phyloP scores from a whole-genome alignment of 305 asterid genomes.

The Fraxinus latifolia region DNA sequence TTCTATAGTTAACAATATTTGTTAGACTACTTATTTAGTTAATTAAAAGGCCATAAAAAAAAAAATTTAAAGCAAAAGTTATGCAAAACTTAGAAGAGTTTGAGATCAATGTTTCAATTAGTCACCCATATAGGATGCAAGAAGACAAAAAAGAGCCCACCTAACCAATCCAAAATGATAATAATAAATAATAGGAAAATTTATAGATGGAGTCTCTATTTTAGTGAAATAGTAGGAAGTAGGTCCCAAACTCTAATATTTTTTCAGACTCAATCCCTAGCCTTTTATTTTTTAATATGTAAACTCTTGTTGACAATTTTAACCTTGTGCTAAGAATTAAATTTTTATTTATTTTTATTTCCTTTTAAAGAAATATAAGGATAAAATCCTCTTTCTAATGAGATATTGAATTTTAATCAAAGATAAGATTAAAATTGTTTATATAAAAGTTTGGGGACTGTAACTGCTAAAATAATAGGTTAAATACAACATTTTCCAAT shows the following conservation, averaged over 20 bases:
- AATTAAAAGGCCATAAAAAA: not conserved
- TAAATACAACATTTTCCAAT: not conserved
- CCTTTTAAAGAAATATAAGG: not conserved
- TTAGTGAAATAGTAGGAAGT: not conserved
- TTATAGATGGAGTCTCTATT: not conserved
- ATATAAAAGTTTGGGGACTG: not conserved
- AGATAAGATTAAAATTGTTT: not conserved
- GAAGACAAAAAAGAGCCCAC: slow-evolving; percentile 22
- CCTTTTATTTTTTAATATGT: not conserved
- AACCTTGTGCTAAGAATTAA: not conserved
- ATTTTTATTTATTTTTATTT: not conserved
- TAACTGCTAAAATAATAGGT: not conserved
- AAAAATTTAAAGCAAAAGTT: not conserved
- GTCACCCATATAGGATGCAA: slow-evolving; percentile 4
- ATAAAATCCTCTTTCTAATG: not conserved
- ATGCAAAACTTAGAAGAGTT: not conserved
- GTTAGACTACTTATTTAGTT: too few species aligned
- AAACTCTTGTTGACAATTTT: not conserved
- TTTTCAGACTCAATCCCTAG: not conserved
- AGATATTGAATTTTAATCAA: not conserved
- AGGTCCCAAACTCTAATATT: not conserved
- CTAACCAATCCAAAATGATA: slow-evolving; percentile 10
- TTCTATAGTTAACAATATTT: too few species aligned
- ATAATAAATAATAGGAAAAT: not conserved
- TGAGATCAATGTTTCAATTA: not conserved